Evolutionary conservation across 495 filamentous ascomycete genomes (phyloP).

Genomic region (Penicillium lagena): DNA sequence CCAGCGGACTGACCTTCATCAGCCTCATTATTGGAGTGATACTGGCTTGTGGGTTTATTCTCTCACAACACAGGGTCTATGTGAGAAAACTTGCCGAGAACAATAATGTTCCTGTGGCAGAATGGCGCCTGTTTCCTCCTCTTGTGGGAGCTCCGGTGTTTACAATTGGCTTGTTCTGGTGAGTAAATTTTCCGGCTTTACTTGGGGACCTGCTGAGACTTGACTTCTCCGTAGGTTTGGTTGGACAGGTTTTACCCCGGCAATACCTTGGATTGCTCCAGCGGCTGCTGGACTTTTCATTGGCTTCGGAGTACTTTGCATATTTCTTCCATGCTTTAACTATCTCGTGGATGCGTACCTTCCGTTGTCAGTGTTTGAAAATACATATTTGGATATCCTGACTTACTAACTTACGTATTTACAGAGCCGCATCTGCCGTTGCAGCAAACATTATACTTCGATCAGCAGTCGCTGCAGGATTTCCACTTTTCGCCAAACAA

Average conservation of each 20-base stretch:
- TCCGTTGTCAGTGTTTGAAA: slow-evolving; percentile 58
- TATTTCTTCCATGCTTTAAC: slow-evolving; percentile 35
- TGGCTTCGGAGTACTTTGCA: slow-evolving; percentile 29
- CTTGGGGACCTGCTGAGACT: not conserved
- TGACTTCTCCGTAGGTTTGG: slow-evolving; percentile 25
- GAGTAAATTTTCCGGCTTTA: not conserved
- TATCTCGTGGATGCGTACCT: slow-evolving; percentile 38
- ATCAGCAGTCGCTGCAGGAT: slow-evolving; percentile 65
- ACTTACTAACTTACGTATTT: not conserved
- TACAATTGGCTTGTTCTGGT: slow-evolving; percentile 52
- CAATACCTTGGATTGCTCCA: slow-evolving; percentile 32
- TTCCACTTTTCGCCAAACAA: slow-evolving; percentile 73
- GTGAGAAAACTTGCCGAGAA: slow-evolving; percentile 24
- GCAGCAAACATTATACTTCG: slow-evolving; percentile 83
- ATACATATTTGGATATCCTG: not conserved
- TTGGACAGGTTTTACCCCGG: slow-evolving; percentile 27
- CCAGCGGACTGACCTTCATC: slow-evolving; percentile 32
- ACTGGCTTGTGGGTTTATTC: slow-evolving; percentile 19
- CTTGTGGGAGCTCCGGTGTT: slow-evolving; percentile 46
- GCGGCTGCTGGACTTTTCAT: slow-evolving; percentile 24
- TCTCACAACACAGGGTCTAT: slow-evolving; percentile 24
- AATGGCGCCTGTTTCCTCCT: slow-evolving; percentile 38
- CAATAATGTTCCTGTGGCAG: slow-evolving; percentile 24
- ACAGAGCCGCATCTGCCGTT: slow-evolving; percentile 70
- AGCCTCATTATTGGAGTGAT: slow-evolving; percentile 30